Evolutionary conservation across 257 asterid species (phyloP), one percentile per base, ranked within the genome.

Genomic region (Lithospermum erythrorhizon): DNA sequence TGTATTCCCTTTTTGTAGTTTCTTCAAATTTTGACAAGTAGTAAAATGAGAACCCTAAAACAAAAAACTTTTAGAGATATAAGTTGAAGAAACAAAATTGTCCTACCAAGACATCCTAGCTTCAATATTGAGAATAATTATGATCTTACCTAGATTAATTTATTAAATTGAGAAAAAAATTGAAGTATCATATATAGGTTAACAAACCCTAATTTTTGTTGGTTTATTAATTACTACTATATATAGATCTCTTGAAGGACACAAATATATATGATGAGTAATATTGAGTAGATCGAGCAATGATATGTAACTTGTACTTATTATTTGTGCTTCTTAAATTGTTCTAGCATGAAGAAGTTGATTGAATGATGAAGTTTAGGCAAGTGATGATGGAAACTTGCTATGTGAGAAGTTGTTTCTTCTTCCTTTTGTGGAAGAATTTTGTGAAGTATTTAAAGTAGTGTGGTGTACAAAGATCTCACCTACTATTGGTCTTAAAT

Each of bases 401-500:
- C 58, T 66, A 53, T 62, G 68, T 60, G 6, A 47, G 15, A 49
- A 57, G 62, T 45, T 35, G 27, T 74, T 65, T 57, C 69, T 73
- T 77, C 79, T 65, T 73, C 68, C 72, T 72, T 68, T 61, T 63
- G 69, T 75, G 62, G 63, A 76, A 76, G 81, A 66, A 73, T 41
- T n/a, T 35, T 41, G 49, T 41, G 18, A 5, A 41, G 49, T 41
- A 62, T 15, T 65, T 67, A 72, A 74, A 20, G 64, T 74, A 60
- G 53, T 58, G 32, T 69, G 78, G 76, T 57, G 63, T 63, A 62
- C 55, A 66, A 72, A 65, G 69, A 68, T 77, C 87, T 82, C 61
- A 89, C 95, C 96, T 78, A 83, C 81, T 73, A 74, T 77, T 68
- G 83, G 64, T 81, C 95, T 82, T 89, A 63, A 68, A 59, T 53